phyloP scores from a whole-genome alignment of 345 rosid genomes.

The Lepidium aucheri region DNA sequence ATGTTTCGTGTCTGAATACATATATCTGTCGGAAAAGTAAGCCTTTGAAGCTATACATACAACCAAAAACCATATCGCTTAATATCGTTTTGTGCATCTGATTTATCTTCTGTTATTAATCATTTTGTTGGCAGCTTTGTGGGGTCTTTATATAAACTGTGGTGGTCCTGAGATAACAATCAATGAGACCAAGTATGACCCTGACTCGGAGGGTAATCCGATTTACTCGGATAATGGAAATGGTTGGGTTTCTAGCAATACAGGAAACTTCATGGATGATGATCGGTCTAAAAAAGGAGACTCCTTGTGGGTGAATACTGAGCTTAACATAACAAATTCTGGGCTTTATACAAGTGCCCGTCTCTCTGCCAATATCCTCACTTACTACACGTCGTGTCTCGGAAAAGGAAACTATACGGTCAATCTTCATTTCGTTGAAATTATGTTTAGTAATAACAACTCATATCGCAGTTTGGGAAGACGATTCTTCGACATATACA shows the following conservation, averaged over 20 bases:
- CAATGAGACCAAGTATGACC: conserved; percentile 34
- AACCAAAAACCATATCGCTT: neutral
- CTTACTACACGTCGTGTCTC: conserved; percentile 53
- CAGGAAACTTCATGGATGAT: conserved; percentile 58
- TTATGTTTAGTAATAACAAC: conserved; percentile 33
- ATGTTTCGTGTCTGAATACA: conserved; percentile 4
- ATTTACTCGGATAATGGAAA: neutral
- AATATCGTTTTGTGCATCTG: neutral
- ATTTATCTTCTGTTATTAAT: neutral
- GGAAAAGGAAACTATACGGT: conserved; percentile 44
- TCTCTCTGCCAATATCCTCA: conserved; percentile 47
- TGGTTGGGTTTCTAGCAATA: conserved; percentile 58
- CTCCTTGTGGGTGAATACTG: conserved; percentile 11
- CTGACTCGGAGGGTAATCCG: conserved; percentile 34
- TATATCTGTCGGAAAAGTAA: conserved; percentile 16
- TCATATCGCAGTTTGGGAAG: conserved; percentile 43
- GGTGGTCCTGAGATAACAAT: conserved; percentile 40
- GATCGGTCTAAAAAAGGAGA: conserved; percentile 18
- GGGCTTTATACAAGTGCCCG: conserved; percentile 38
- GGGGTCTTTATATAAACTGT: conserved; percentile 49
- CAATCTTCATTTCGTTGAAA: conserved; percentile 78
- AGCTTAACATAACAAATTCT: conserved; percentile 16
- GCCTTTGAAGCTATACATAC: conserved; percentile 1
- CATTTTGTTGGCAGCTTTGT: conserved; percentile 30
- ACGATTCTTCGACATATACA: conserved; percentile 52